These are phyloP conservation scores for Alternaria brassicae DNA, from an alignment of 2,329 filamentous ascomycete genomes.

Conservation along the genomic window DNA sequence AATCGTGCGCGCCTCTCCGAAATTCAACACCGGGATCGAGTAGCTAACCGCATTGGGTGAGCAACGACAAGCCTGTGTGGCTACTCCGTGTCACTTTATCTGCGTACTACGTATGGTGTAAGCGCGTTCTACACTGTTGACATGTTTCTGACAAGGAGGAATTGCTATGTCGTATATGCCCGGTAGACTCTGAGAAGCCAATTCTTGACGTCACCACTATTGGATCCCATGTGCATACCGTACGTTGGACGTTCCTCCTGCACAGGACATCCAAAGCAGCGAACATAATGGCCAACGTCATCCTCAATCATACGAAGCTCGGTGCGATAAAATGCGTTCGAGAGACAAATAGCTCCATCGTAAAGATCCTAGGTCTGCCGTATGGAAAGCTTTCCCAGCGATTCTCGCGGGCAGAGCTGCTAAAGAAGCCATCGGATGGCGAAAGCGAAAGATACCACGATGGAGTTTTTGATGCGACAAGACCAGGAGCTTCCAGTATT, in stretches of 20 bases:
- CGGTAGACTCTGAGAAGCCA: background rate
- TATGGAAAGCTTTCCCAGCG: constrained; percentile 21
- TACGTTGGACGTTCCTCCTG: background rate
- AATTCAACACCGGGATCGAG: background rate
- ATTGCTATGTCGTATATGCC: background rate
- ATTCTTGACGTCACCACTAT: constrained; percentile 14
- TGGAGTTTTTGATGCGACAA: constrained; percentile 21
- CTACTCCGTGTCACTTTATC: background rate
- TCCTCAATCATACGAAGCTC: constrained; percentile 14
- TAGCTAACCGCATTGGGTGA: background rate
- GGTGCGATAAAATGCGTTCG: constrained; percentile 17
- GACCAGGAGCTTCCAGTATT: constrained; percentile 20
- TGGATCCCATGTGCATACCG: background rate
- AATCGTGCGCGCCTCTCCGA: background rate
- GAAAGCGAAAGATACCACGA: background rate
- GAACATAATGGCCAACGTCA: constrained; percentile 9
- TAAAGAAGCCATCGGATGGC: background rate
- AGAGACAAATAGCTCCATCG: constrained; percentile 1
- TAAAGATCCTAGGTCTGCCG: constrained; percentile 20
- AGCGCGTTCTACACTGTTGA: background rate
- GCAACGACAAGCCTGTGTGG: background rate
- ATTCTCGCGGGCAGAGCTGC: constrained; percentile 21
- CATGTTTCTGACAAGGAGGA: background rate
- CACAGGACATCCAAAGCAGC: background rate
- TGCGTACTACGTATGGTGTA: background rate